phyloP scores from a whole-genome alignment of 345 rosid genomes.

The Firmiana major region DNA sequence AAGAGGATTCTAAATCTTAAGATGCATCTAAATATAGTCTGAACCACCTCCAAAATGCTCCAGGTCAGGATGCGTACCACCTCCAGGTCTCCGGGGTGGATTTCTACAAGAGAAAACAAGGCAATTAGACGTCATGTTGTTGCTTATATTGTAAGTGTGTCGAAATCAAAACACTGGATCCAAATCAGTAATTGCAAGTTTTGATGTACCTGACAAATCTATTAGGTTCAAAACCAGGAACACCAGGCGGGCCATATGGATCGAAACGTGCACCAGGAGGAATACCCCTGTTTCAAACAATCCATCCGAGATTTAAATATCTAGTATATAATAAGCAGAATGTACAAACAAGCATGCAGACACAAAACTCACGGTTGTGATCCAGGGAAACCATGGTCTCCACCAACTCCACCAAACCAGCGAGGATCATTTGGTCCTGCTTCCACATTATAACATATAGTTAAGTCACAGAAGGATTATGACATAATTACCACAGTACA shows the following conservation, averaged over 20 bases:
- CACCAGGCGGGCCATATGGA: slow-evolving; percentile 82
- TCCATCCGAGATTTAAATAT: neutral
- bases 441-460: slow-evolving; percentile 20
- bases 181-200: neutral
- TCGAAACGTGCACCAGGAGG: slow-evolving; percentile 97
- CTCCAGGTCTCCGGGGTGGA: slow-evolving; percentile 46
- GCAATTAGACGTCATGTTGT: slow-evolving; percentile 14
- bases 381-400: slow-evolving; percentile 38
- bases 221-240: slow-evolving; percentile 81
- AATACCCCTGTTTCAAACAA: slow-evolving; percentile 48
- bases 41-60: slow-evolving; percentile 52
- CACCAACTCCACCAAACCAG: slow-evolving; percentile 47
- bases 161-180: neutral
- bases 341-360: neutral
- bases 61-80: slow-evolving; percentile 70
- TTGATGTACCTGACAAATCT: slow-evolving; percentile 59
- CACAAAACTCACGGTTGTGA: slow-evolving; percentile 47
- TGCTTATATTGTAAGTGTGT: neutral
- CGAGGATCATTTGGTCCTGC: slow-evolving; percentile 78
- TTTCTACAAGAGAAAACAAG: slow-evolving; percentile 33
- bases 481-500: slow-evolving; percentile 2
- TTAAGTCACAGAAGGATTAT: neutral
- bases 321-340: neutral
- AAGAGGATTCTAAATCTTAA: neutral
- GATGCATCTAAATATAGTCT: slow-evolving; percentile 43